A percentile compares a stretch with the other conserved stretches of the same genome.
These are phyloP conservation scores for Colletotrichum eleusines DNA, from an alignment of 2,329 filamentous ascomycete species.

Conservation along the genomic window DNA sequence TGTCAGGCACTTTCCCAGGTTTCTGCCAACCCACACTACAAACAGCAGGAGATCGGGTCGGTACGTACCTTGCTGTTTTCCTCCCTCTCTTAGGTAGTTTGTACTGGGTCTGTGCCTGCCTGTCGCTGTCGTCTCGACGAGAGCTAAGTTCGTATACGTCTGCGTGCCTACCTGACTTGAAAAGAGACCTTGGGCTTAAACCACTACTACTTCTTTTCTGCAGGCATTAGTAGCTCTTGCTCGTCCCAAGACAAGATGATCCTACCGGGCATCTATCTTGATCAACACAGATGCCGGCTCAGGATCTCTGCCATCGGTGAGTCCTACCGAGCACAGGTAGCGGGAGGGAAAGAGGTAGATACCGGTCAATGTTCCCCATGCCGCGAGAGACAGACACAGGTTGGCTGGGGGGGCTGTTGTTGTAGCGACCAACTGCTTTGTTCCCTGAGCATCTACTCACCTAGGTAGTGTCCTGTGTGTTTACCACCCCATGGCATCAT, in stretches of 20 bases:
- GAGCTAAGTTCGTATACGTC: slow-evolving; percentile 7
- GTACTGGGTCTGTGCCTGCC: slow-evolving; percentile 2
- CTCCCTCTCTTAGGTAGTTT: neutral
- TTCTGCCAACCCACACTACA: neutral
- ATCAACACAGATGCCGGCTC: neutral
- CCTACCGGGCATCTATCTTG: neutral
- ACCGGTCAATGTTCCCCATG: neutral
- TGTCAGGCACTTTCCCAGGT: slow-evolving; percentile 11
- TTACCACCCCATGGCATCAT: neutral
- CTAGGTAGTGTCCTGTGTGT: neutral
- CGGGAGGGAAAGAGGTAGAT: neutral
- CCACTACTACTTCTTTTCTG: neutral
- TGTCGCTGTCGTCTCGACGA: slow-evolving; percentile 9
- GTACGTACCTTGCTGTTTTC: slow-evolving; percentile 9
- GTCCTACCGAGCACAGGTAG: neutral
- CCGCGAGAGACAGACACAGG: neutral
- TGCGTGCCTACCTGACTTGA: slow-evolving; percentile 23
- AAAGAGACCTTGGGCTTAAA: neutral
- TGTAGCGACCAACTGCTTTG: neutral
- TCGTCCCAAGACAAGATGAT: neutral
- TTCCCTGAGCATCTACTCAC: neutral
- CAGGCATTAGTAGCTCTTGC: neutral
- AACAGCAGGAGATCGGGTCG: slow-evolving; percentile 5
- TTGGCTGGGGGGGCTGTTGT: neutral
- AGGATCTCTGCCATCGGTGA: neutral